Evolutionary conservation across 2,329 filamentous ascomycete species (phyloP).

Genomic region (Orbilia oligospora): DNA sequence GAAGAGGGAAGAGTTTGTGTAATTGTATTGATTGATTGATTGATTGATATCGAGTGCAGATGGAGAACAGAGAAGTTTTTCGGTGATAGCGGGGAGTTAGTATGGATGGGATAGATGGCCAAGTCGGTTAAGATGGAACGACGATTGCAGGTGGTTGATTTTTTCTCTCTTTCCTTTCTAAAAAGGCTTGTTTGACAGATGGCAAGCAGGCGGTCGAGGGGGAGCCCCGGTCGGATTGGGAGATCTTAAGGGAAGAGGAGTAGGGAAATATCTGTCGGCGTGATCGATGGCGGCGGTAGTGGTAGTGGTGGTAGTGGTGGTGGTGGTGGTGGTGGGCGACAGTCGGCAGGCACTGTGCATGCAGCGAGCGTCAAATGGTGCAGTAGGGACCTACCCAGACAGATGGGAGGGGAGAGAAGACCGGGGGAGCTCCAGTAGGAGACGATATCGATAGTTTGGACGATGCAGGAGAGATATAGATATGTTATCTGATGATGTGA

Average conservation of each 20-base stretch:
- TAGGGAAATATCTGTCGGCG: not conserved
- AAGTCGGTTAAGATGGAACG: conserved; percentile 7
- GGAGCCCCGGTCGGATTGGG: conserved; percentile 9
- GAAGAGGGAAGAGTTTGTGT: not conserved
- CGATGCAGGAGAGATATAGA: conserved; percentile 14
- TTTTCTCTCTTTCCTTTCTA: not conserved
- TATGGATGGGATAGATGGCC: not conserved
- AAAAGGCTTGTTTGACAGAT: not conserved
- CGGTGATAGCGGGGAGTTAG: conserved; percentile 17
- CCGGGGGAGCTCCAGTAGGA: conserved; percentile 3
- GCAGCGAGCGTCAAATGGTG: conserved; percentile 22
- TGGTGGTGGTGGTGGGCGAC: conserved; percentile 1
- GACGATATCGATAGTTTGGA: conserved; percentile 1
- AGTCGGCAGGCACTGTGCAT: conserved; percentile 26
- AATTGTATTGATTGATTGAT: not conserved
- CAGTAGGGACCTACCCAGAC: conserved; percentile 17
- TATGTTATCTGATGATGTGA: not conserved
- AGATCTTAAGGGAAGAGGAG: not conserved
- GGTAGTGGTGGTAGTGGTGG: not conserved
- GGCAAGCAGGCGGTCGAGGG: not conserved
- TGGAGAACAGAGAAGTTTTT: conserved; percentile 2
- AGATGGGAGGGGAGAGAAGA: conserved; percentile 9
- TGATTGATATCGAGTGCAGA: not conserved
- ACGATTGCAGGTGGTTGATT: not conserved
- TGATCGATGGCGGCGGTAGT: too few relatives aligned